A percentile compares a stretch with the other conserved stretches of the same genome.
These are phyloP conservation scores for Lactarius trivialis DNA, from an alignment of 768 basidiomycete genomes.

Conservation along the genomic window DNA sequence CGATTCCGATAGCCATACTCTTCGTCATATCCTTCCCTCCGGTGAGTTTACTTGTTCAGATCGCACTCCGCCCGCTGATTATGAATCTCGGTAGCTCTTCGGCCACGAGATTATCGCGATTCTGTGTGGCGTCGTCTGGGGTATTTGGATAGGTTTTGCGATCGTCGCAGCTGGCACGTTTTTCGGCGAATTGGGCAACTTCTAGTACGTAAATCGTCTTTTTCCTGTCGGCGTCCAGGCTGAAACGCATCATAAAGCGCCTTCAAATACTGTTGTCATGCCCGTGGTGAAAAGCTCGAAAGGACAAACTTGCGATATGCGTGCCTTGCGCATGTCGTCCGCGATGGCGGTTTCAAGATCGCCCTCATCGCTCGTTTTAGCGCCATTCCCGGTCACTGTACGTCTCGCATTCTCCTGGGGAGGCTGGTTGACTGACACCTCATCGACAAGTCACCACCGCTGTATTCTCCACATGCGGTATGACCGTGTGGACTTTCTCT, in stretches of 20 bases:
- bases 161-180: constrained; percentile 83
- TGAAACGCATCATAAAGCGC: constrained; percentile 40
- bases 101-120: constrained; percentile 90
- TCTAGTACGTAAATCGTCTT: constrained; percentile 51
- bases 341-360: constrained; percentile 84
- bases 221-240: not conserved
- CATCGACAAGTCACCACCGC: constrained; percentile 67
- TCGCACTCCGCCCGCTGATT: not conserved
- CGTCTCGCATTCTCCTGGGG: constrained; percentile 26
- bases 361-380: constrained; percentile 71
- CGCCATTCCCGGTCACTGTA: constrained; percentile 84
- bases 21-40: constrained; percentile 87
- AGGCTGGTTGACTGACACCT: not conserved
- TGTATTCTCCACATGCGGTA: constrained; percentile 84
- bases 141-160: constrained; percentile 77
- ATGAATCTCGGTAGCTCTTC: constrained; percentile 50
- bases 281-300: constrained; percentile 65
- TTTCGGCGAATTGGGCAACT: constrained; percentile 82
- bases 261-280: constrained; percentile 73
- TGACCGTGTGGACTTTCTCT: constrained; percentile 70
- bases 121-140: constrained; percentile 88
- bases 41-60: constrained; percentile 30
- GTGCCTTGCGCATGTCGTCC: constrained; percentile 51
- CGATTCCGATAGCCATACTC: constrained; percentile 73
- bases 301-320: constrained; percentile 40